Evolutionary conservation across 139 green algal species (phyloP).

Genomic region (Gonium pectorale): DNA sequence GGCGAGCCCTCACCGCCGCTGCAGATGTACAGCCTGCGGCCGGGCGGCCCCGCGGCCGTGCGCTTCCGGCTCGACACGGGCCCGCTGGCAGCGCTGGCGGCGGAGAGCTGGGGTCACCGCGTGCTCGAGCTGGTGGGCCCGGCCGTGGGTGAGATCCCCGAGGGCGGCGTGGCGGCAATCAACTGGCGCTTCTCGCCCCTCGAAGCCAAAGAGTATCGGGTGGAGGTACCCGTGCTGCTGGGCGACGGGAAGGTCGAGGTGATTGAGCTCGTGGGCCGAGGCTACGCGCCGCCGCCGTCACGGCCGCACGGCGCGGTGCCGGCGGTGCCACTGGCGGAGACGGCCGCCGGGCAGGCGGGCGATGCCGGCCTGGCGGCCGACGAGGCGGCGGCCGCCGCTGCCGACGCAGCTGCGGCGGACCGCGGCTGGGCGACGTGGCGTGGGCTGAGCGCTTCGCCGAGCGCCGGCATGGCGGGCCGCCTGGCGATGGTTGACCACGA

Average conservation of each 20-base stretch:
- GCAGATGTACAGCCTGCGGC: constrained; percentile 55
- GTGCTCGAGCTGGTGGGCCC: constrained; percentile 52
- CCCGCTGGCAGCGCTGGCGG: constrained; percentile 10
- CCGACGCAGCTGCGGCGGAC: not conserved
- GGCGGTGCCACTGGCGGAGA: not conserved
- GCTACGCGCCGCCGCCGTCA: constrained; percentile 41
- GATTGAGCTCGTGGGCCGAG: constrained; percentile 42
- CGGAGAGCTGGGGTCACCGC: constrained; percentile 40
- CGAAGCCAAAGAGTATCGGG: constrained; percentile 49
- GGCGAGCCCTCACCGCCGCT: constrained; percentile 68
- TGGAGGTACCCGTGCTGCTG: constrained; percentile 53
- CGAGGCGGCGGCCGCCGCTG: not conserved
- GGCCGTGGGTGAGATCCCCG: constrained; percentile 49
- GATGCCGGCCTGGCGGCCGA: not conserved
- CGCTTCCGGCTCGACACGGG: constrained; percentile 37
- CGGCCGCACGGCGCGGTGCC: constrained; percentile 8
- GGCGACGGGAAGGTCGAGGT: constrained; percentile 35
- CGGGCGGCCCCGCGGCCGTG: constrained; percentile 12
- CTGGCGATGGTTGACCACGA: constrained; percentile 42
- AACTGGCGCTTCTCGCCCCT: constrained; percentile 66
- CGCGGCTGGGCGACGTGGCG: constrained; percentile 33
- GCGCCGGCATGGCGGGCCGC: constrained; percentile 35
- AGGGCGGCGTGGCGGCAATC: constrained; percentile 47
- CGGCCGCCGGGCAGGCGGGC: not conserved
- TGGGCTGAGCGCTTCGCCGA: constrained; percentile 5